Conservation (phyloP, 2,329 filamentous ascomycete species). For the Aspergillus aculeatus region DNA sequence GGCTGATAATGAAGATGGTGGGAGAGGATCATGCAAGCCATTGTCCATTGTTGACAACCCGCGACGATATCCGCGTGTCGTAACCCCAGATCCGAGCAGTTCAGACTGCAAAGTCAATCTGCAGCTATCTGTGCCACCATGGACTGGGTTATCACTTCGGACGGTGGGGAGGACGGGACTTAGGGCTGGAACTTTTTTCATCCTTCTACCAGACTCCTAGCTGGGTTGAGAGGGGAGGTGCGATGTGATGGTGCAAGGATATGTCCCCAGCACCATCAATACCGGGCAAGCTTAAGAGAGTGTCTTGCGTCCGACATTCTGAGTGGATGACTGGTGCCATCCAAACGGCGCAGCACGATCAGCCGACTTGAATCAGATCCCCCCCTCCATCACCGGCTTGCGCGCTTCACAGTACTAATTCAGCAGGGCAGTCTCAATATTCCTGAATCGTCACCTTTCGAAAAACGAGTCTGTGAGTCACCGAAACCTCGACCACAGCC, state of each 20-base stretch:
- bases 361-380: conserved; percentile 7
- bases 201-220: background rate
- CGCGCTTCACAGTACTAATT: background rate
- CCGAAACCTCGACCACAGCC: background rate
- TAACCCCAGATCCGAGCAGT: conserved; percentile 12
- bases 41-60: background rate
- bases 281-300: background rate
- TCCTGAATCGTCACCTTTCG: background rate
- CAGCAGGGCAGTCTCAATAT: background rate
- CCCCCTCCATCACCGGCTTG: conserved; percentile 8
- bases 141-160: background rate
- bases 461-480: background rate
- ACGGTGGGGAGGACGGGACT: background rate
- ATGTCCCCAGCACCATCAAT: background rate
- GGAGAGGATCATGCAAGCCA: conserved; percentile 13
- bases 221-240: background rate
- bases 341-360: conserved; percentile 5
- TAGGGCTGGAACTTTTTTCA: conserved; percentile 8
- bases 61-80: background rate
- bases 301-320: background rate
- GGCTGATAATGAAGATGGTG: background rate
- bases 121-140: conserved; percentile 10
- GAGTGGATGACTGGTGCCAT: conserved; percentile 1
- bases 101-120: conserved; percentile 16
- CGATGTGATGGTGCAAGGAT: background rate